Percentiles rank a stretch among this genome's conserved stretches.
These are phyloP conservation scores for Malassezia equina DNA, from an alignment of 1,284 basidiomycete genomes.

Conservation along the genomic window DNA sequence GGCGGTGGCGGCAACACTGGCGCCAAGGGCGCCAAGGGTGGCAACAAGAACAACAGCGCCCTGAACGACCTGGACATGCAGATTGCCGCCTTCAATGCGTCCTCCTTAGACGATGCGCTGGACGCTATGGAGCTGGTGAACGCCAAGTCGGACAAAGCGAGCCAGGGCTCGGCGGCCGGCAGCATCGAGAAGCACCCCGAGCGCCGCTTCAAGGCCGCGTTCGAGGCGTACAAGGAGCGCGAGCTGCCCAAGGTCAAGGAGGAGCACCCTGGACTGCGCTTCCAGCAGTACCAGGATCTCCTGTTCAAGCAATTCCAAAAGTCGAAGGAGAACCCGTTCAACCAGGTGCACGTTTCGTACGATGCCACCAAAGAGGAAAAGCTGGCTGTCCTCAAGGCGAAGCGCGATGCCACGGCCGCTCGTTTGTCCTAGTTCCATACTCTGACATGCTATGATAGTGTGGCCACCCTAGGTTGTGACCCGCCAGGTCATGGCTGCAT, in stretches of 20 bases:
- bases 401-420: constrained; percentile 41
- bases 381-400: constrained; percentile 58
- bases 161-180: constrained; percentile 56
- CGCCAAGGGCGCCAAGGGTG: constrained; percentile 50
- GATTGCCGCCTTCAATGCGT: constrained; percentile 58
- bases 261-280: constrained; percentile 71
- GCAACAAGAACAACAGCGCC: constrained; percentile 27
- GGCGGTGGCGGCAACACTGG: constrained; percentile 16
- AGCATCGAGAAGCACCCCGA: constrained; percentile 86
- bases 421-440: constrained; percentile 20
- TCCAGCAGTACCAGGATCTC: constrained; percentile 66
- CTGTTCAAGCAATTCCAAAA: constrained; percentile 52
- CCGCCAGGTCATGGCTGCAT: constrained; percentile 17
- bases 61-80: constrained; percentile 28
- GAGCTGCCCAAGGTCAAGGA: constrained; percentile 68
- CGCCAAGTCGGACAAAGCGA: constrained; percentile 83
- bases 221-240: constrained; percentile 80
- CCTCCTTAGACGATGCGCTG: constrained; percentile 81
- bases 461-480: constrained; percentile 20
- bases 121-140: constrained; percentile 80
- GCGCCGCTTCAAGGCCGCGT: constrained; percentile 63
- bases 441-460: constrained; percentile 3
- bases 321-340: constrained; percentile 75
- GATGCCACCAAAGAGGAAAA: constrained; percentile 74
- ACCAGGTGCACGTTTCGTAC: constrained; percentile 56